Conservation (phyloP, 2,329 filamentous ascomycete species). For the Colletotrichum ledebouriae region DNA sequence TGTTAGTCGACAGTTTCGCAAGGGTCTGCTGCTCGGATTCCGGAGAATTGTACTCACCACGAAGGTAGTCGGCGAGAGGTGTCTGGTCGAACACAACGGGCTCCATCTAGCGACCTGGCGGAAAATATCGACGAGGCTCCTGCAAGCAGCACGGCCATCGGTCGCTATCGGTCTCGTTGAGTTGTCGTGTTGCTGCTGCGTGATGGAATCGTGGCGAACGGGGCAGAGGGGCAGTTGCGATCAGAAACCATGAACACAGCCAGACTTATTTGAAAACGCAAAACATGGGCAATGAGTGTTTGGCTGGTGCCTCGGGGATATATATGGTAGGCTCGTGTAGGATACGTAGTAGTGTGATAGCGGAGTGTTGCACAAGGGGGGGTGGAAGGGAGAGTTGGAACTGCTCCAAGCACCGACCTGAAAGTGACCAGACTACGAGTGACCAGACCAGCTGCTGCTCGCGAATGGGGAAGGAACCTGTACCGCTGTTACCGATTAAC, state of each 20-base stretch:
- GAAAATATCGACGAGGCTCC: constrained; percentile 34
- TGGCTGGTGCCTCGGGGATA: constrained; percentile 34
- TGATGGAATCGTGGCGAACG: constrained; percentile 24
- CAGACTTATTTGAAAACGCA: constrained; percentile 11
- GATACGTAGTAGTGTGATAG: constrained; percentile 40
- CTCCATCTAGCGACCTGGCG: constrained; percentile 73
- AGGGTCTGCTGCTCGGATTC: constrained; percentile 13
- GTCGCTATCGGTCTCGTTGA: constrained; percentile 24
- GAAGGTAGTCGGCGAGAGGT: constrained; percentile 89
- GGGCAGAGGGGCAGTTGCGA: constrained; percentile 10
- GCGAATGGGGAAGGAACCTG: constrained; percentile 36
- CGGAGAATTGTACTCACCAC: constrained; percentile 71
- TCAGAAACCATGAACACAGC: constrained; percentile 13
- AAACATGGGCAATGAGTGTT: constrained; percentile 21
- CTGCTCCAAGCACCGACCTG: constrained; percentile 32
- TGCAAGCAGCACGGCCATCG: constrained; percentile 43
- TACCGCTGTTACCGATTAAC: constrained; percentile 40
- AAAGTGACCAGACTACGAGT: constrained; percentile 16
- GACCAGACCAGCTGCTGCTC: constrained; percentile 26
- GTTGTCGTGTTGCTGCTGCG: constrained; percentile 31
- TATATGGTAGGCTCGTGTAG: constrained; percentile 34
- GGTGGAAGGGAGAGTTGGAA: constrained; percentile 33
- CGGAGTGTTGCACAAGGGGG: constrained; percentile 34
- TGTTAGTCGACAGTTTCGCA: constrained; percentile 42
- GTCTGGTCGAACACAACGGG: constrained; percentile 87